Evolutionary conservation across 2,329 filamentous ascomycete genomes (phyloP).

Genomic region (Orbilia brochopaga): DNA sequence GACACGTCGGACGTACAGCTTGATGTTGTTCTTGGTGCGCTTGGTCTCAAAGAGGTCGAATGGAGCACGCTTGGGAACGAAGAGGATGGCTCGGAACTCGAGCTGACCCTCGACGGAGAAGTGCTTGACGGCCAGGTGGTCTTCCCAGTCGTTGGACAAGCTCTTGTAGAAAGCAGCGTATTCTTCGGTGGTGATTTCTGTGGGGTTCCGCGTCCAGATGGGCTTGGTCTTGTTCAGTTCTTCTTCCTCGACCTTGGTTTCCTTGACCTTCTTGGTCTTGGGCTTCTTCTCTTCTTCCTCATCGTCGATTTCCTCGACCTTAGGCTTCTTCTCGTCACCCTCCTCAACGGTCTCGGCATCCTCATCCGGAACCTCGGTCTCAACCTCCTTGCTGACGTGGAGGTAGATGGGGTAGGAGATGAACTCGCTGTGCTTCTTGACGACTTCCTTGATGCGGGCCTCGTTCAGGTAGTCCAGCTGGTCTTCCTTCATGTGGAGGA

Average conservation of each 20-base stretch:
- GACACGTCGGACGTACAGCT: conserved; percentile 99
- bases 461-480: conserved; percentile 98
- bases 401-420: conserved; percentile 99
- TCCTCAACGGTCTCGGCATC: conserved; percentile 76
- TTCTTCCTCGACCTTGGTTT: conserved; percentile 97
- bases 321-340: conserved; percentile 90
- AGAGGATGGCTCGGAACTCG: conserved; percentile 99
- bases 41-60: conserved; percentile 99
- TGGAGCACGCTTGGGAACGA: conserved; percentile 98
- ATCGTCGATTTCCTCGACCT: conserved; percentile 89
- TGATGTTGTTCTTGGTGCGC: conserved; percentile 99
- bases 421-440: conserved; percentile 99
- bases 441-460: conserved; percentile 99
- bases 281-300: conserved; percentile 84
- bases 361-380: conserved; percentile 98
- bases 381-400: conserved; percentile 97
- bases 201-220: conserved; percentile 98
- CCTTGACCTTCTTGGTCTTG: conserved; percentile 99
- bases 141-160: conserved; percentile 99
- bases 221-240: conserved; percentile 99
- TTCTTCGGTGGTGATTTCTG: conserved; percentile 94
- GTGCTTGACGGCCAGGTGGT: conserved; percentile 99
- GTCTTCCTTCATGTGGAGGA: conserved; percentile 99
- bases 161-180: conserved; percentile 99
- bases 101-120: conserved; percentile 99